Conservation (phyloP, 768 basidiomycete species). For the Galerina sulciceps region DNA sequence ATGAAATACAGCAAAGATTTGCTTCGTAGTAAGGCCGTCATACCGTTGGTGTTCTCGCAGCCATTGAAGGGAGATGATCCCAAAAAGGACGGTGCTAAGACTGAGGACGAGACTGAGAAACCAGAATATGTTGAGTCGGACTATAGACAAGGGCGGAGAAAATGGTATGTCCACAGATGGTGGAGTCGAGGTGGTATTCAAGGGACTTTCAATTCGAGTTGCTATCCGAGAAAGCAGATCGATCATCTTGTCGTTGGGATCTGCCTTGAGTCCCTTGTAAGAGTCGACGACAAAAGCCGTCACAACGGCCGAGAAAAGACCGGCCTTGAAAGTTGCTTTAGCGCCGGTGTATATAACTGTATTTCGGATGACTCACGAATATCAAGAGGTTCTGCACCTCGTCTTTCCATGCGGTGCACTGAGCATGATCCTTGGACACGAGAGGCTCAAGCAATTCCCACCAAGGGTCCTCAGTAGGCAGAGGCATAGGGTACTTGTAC, state of each 20-base stretch:
- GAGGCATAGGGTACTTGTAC: constrained; percentile 12
- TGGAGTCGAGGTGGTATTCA: neutral
- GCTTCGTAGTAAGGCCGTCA: constrained; percentile 4
- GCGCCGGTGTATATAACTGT: neutral
- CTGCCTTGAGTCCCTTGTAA: constrained; percentile 19
- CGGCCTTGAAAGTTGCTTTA: constrained; percentile 14
- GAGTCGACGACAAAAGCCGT: constrained; percentile 18
- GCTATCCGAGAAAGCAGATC: constrained; percentile 15
- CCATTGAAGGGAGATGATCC: constrained; percentile 19
- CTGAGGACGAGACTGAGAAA: constrained; percentile 18
- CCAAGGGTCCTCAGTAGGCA: constrained; percentile 7
- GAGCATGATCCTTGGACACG: constrained; percentile 15
- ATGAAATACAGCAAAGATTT: constrained; percentile 21
- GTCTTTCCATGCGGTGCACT: constrained; percentile 20
- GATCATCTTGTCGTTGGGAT: constrained; percentile 14
- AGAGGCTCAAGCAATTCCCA: constrained; percentile 3
- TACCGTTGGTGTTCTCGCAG: constrained; percentile 15
- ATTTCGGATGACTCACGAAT: constrained; percentile 17
- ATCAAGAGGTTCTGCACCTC: constrained; percentile 24
- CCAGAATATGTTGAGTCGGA: constrained; percentile 15
- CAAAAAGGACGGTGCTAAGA: constrained; percentile 14
- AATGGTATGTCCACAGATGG: neutral
- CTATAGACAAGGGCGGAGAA: neutral
- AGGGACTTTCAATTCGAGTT: neutral
- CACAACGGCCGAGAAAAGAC: constrained; percentile 26